Conservation (phyloP, 495 filamentous ascomycete species). For the Margaritispora aquatica region DNA sequence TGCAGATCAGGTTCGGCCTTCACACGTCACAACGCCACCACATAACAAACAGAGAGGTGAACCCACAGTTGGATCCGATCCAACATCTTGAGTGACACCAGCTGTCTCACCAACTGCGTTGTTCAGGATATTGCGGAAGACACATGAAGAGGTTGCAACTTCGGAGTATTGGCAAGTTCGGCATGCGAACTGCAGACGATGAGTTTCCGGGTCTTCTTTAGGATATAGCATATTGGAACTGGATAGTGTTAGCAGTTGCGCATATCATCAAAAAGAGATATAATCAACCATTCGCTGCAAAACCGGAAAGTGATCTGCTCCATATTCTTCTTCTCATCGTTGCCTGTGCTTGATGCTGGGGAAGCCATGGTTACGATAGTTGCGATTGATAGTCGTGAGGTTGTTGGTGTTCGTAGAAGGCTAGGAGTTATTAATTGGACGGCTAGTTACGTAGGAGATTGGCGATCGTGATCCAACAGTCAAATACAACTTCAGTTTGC, state of each 20-base stretch:
- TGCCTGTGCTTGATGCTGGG: constrained; percentile 48
- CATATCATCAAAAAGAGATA: not conserved
- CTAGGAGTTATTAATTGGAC: too few relatives aligned
- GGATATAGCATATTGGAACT: constrained; percentile 97
- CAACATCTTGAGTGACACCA: constrained; percentile 94
- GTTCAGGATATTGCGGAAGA: constrained; percentile 87
- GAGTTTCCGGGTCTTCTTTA: constrained; percentile 68
- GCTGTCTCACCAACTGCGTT: constrained; percentile 90
- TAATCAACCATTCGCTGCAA: constrained; percentile 82
- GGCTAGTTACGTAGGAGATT: too few relatives aligned
- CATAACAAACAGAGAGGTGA: constrained; percentile 30
- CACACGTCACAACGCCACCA: constrained; percentile 21
- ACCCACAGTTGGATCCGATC: constrained; percentile 96
- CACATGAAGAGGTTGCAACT: constrained; percentile 74
- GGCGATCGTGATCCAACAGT: too few relatives aligned
- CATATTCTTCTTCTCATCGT: constrained; percentile 46
- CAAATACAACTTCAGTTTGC: too few relatives aligned
- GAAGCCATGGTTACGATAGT: constrained; percentile 44
- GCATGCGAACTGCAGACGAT: constrained; percentile 56
- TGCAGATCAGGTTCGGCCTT: constrained; percentile 2
- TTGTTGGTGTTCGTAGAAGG: not conserved
- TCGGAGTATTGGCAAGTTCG: constrained; percentile 89
- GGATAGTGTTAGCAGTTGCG: constrained; percentile 10
- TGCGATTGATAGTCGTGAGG: not conserved
- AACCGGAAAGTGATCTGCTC: constrained; percentile 93